Percentiles rank a stretch among this genome's conserved stretches.
phyloP scores from a whole-genome alignment of 176 grass and related monocot species.

The Oryza brachyantha region DNA sequence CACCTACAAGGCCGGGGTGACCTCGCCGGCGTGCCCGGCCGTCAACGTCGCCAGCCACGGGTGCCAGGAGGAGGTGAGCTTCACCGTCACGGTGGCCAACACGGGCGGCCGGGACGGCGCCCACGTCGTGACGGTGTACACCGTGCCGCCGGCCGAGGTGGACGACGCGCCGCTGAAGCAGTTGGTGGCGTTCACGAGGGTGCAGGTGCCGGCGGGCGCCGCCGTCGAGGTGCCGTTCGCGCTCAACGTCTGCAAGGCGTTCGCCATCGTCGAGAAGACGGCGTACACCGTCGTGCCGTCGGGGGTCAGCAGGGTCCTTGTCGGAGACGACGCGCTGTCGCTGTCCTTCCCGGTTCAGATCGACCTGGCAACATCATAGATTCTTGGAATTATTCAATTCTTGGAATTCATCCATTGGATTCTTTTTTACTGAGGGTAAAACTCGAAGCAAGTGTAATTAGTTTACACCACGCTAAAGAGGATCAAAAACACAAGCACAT shows the following conservation, averaged over 20 bases:
- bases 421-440: background rate
- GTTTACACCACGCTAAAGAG: constrained; percentile 27
- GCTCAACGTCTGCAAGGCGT: constrained; percentile 37
- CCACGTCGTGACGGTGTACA: constrained; percentile 38
- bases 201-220: constrained; percentile 10
- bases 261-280: constrained; percentile 40
- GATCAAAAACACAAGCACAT: background rate
- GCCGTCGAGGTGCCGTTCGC: constrained; percentile 19
- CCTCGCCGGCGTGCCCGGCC: constrained; percentile 23
- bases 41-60: background rate
- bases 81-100: constrained; percentile 28
- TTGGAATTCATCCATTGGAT: background rate
- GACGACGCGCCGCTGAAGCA: constrained; percentile 37
- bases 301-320: constrained; percentile 26
- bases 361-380: background rate
- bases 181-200: constrained; percentile 35
- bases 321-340: constrained; percentile 20
- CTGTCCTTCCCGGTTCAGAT: constrained; percentile 28
- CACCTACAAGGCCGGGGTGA: constrained; percentile 18
- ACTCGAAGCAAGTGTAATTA: constrained; percentile 37
- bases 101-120: constrained; percentile 10
- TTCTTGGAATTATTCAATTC: background rate
- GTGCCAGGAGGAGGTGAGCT: constrained; percentile 16
- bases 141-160: constrained; percentile 30
- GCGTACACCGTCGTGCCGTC: constrained; percentile 46